These are phyloP conservation scores for Paramecium caudatum DNA, from an alignment of 73 alveolate species.

Conservation along the genomic window DNA sequence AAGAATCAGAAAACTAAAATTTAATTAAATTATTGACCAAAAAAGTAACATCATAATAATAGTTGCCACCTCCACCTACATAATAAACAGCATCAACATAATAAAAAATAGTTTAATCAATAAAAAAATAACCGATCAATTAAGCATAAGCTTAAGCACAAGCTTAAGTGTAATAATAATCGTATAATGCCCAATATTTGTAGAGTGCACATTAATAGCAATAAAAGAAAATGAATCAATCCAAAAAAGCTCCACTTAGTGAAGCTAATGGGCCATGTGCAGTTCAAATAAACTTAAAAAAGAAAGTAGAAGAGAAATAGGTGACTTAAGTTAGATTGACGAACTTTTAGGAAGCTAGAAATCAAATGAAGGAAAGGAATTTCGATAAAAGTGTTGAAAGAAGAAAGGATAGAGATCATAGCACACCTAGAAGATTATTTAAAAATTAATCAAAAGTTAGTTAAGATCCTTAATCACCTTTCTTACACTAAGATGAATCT, in stretches of 20 bases:
- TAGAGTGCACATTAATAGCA: not conserved
- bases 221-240: slow-evolving; percentile 49
- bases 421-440: slow-evolving; percentile 68
- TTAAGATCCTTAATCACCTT: slow-evolving; percentile 56
- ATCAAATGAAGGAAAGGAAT: slow-evolving; percentile 56
- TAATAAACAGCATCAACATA: slow-evolving; percentile 33
- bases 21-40: slow-evolving; percentile 1
- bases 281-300: slow-evolving; percentile 50
- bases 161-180: slow-evolving; percentile 8
- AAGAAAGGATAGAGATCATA: slow-evolving; percentile 64
- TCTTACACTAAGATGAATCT: slow-evolving; percentile 17
- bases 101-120: slow-evolving; percentile 39
- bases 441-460: slow-evolving; percentile 40
- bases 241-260: slow-evolving; percentile 19
- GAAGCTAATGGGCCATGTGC: slow-evolving; percentile 59
- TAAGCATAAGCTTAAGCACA: not conserved
- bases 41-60: not conserved
- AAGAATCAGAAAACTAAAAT: slow-evolving; percentile 27
- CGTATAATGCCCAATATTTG: not conserved
- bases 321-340: slow-evolving; percentile 39
- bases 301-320: slow-evolving; percentile 50
- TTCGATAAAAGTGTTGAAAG: slow-evolving; percentile 58
- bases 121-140: not conserved
- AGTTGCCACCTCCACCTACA: slow-evolving; percentile 38
- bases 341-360: slow-evolving; percentile 51